phyloP scores from a whole-genome alignment of 1,284 basidiomycete genomes.

The Apiotrichum siamense region DNA sequence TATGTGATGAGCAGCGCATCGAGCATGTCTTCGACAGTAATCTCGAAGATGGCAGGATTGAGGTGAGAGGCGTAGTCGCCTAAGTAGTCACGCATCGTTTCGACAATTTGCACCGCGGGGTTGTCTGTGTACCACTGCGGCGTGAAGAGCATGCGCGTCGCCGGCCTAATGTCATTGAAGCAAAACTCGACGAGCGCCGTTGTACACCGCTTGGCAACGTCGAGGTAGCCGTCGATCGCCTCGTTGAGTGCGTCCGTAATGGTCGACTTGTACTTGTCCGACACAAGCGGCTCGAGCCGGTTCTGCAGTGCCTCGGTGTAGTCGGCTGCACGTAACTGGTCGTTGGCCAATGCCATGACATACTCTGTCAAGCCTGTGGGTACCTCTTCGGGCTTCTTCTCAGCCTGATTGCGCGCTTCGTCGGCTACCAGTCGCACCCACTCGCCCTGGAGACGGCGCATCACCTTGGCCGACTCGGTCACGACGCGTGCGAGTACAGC shows the following conservation, averaged over 20 bases:
- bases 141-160: slow-evolving; percentile 76
- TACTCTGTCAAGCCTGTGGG: slow-evolving; percentile 90
- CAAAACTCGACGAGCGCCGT: slow-evolving; percentile 90
- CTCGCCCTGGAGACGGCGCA: slow-evolving; percentile 81
- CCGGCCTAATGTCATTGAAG: slow-evolving; percentile 89
- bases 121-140: slow-evolving; percentile 66
- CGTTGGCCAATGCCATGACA: slow-evolving; percentile 95
- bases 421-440: slow-evolving; percentile 79
- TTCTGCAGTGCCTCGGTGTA: slow-evolving; percentile 79
- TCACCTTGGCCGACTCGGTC: slow-evolving; percentile 79
- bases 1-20: slow-evolving; percentile 88
- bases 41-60: slow-evolving; percentile 83
- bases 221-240: slow-evolving; percentile 95
- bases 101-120: slow-evolving; percentile 68
- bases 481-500: slow-evolving; percentile 87
- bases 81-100: slow-evolving; percentile 96
- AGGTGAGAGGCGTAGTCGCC: slow-evolving; percentile 85
- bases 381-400: slow-evolving; percentile 76
- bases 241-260: slow-evolving; percentile 87
- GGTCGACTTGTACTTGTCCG: slow-evolving; percentile 77
- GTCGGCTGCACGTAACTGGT: slow-evolving; percentile 94
- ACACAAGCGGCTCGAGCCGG: slow-evolving; percentile 84
- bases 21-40: slow-evolving; percentile 86
- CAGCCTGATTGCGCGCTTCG: slow-evolving; percentile 81
- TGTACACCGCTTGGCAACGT: slow-evolving; percentile 95